Percentiles rank a stretch among this genome's conserved stretches.
These are phyloP conservation scores for Ophiostoma angusticollis DNA, from an alignment of 2,329 filamentous ascomycete genomes.

Conservation along the genomic window DNA sequence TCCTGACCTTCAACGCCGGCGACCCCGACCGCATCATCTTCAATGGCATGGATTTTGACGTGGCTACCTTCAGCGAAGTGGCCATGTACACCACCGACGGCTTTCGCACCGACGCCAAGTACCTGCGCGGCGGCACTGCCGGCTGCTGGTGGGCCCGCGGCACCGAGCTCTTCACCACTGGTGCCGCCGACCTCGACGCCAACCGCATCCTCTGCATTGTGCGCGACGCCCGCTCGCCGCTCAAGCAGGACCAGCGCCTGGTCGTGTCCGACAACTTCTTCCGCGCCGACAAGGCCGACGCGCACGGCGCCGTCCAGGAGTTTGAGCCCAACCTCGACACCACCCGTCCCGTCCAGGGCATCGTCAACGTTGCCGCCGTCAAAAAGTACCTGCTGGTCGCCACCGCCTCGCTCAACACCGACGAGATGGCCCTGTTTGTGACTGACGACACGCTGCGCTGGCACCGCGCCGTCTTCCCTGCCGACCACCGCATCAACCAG, in stretches of 20 bases:
- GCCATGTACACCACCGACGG: conserved; percentile 71
- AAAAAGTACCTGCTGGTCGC: conserved; percentile 82
- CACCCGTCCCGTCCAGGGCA: conserved; percentile 60
- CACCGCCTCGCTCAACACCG: conserved; percentile 62
- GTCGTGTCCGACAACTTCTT: conserved; percentile 79
- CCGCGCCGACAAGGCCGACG: conserved; percentile 32
- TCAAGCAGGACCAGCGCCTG: conserved; percentile 63
- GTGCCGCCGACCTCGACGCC: conserved; percentile 50
- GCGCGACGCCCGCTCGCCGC: conserved; percentile 56
- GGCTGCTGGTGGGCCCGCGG: conserved; percentile 84
- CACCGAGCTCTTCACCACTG: conserved; percentile 58
- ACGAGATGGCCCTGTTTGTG: conserved; percentile 85
- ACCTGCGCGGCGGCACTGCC: conserved; percentile 53
- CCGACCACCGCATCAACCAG: conserved; percentile 66
- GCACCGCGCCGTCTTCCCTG: conserved; percentile 84
- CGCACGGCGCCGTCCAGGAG: conserved; percentile 39
- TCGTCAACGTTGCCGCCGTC: conserved; percentile 69
- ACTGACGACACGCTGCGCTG: conserved; percentile 72
- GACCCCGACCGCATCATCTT: conserved; percentile 81
- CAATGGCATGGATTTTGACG: conserved; percentile 57
- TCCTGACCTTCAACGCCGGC: conserved; percentile 66
- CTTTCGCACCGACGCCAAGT: conserved; percentile 55
- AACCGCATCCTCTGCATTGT: conserved; percentile 71
- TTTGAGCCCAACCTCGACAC: conserved; percentile 67
- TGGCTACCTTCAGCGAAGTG: conserved; percentile 49